Evolutionary conservation across 495 filamentous ascomycete species (phyloP).

Genomic region (Podospora anserina): DNA sequence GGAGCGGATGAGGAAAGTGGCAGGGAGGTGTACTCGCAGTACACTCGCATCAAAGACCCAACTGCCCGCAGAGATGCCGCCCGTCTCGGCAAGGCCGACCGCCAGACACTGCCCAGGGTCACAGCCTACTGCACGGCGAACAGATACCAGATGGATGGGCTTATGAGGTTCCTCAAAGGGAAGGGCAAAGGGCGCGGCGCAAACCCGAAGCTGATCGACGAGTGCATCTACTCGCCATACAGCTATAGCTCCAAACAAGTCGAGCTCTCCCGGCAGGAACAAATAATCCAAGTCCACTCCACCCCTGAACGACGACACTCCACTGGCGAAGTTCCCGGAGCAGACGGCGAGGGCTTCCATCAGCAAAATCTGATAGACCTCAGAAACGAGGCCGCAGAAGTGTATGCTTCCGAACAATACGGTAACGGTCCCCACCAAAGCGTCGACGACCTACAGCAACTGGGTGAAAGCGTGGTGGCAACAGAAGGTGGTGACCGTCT

Average conservation of each 20-base stretch:
- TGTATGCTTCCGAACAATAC: background rate
- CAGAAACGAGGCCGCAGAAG: constrained; percentile 8
- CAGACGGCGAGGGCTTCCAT: constrained; percentile 11
- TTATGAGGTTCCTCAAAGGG: constrained; percentile 87
- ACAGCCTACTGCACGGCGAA: constrained; percentile 96
- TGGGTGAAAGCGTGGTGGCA: constrained; percentile 20
- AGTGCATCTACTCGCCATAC: constrained; percentile 94
- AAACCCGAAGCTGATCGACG: constrained; percentile 87
- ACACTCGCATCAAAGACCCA: constrained; percentile 91
- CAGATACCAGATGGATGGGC: constrained; percentile 78
- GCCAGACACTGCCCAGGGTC: constrained; percentile 80
- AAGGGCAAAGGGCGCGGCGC: constrained; percentile 68
- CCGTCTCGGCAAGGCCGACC: constrained; percentile 86
- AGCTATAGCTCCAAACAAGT: constrained; percentile 56
- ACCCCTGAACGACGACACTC: constrained; percentile 54
- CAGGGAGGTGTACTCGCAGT: constrained; percentile 91
- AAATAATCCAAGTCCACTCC: constrained; percentile 47
- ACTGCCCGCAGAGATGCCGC: constrained; percentile 91
- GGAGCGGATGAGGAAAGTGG: constrained; percentile 81
- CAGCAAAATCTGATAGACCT: constrained; percentile 32
- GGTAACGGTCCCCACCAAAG: constrained; percentile 17
- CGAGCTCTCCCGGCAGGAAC: constrained; percentile 29
- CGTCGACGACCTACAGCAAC: background rate
- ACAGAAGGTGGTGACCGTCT: constrained; percentile 25
- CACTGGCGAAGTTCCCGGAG: constrained; percentile 25